Base-by-base conservation (phyloP, 495 filamentous ascomycete species). In the Geopyxis carbonaria region DNA sequence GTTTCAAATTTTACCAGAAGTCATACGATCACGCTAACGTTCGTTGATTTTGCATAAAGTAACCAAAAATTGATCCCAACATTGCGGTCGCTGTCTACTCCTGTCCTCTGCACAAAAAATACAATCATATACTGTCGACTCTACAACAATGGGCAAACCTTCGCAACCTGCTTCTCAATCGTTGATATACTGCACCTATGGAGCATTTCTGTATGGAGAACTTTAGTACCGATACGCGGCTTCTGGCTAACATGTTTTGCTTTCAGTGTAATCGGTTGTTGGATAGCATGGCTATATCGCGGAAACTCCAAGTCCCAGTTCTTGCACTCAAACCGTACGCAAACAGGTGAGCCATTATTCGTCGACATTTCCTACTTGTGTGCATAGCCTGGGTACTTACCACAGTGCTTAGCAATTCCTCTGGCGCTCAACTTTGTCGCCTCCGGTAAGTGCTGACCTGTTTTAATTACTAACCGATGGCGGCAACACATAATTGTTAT, bases 351-450 rank as follows among this genome's bases (percentile, higher is more conserved):
- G 72, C 14, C 44, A 13, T 31, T 34, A 23, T 25, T 44, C 8
- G 31, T 9, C 8, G 15, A 8, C 6, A 16, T 9, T 33, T 6
- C 25, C 28, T 31, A 33, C 31, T 6, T 8, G 6, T 33, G 15
- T 28, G 25, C 28, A 38, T 36, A 35, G 31, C 6, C 21, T 21
- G 30, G 7, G 3, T 31, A 37, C 2, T 40, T 51, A 13, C 35
- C 34, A 27, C 56, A 57, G 21, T 43, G 15, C 34, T 19, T 34
- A 84, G 78, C 73, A 42, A 59, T 78, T 31, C 78, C 79, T 27
- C 63, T 84, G 56, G 75, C 78, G 42, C 63, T 84, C 43, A 83
- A 84, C 57, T 84, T 83, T 62, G 78, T 83, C 53, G 78, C 78
- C 50, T 79, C 76, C 56, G 78, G 78, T 84, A 71, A 81, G 78